A percentile compares a stretch with the other conserved stretches of the same genome.
Evolutionary conservation across 2,329 filamentous ascomycete species (phyloP).

Genomic region (Elsinoe fawcettii): DNA sequence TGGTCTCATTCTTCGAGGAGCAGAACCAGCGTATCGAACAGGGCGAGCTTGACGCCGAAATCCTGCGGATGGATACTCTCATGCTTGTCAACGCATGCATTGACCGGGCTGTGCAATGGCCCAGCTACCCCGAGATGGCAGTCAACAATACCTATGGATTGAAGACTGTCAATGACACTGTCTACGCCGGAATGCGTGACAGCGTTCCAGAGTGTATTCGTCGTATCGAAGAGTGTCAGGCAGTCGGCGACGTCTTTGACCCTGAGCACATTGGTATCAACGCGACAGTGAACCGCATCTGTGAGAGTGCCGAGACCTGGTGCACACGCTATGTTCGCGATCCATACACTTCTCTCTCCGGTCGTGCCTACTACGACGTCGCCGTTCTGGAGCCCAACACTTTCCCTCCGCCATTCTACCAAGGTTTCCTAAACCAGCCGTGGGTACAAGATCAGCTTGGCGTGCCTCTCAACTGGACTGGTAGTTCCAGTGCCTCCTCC

Average conservation of each 20-base stretch:
- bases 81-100: constrained; percentile 52
- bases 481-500: constrained; percentile 35
- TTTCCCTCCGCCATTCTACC: constrained; percentile 40
- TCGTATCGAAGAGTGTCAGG: constrained; percentile 47
- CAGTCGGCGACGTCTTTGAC: constrained; percentile 22
- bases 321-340: constrained; percentile 51
- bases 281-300: constrained; percentile 37
- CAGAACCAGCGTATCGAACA: constrained; percentile 52
- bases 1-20: constrained; percentile 50
- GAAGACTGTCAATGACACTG: constrained; percentile 32
- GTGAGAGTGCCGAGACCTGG: constrained; percentile 47
- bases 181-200: constrained; percentile 1
- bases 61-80: constrained; percentile 44
- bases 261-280: constrained; percentile 27
- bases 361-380: constrained; percentile 52
- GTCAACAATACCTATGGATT: constrained; percentile 55
- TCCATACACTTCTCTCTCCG: constrained; percentile 40
- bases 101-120: constrained; percentile 43
- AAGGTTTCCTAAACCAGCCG: constrained; percentile 50
- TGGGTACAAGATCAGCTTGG: constrained; percentile 53
- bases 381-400: constrained; percentile 38
- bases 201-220: constrained; percentile 38
- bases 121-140: constrained; percentile 32
- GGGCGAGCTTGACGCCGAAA: constrained; percentile 33
- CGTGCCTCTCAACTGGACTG: constrained; percentile 36